These are phyloP conservation scores for Ogataea trehalophila DNA, from an alignment of 805 yeast genomes.

Conservation along the genomic window DNA sequence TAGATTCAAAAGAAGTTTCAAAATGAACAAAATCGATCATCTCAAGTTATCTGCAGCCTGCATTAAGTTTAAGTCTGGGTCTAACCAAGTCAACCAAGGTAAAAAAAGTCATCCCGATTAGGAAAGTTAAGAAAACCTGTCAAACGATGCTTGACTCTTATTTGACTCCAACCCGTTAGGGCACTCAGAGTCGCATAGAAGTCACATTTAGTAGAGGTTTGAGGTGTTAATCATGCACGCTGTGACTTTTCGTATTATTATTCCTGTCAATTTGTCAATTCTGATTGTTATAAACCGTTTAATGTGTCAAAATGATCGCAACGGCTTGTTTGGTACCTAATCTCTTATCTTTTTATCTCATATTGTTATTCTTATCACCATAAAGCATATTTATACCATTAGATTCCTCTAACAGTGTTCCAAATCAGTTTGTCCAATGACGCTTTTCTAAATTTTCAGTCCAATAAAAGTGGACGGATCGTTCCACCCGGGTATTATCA, in stretches of 20 bases:
- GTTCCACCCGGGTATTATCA: background rate
- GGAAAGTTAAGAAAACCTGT: no score
- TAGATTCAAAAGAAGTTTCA: no score
- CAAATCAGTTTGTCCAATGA: background rate
- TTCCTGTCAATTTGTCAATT: background rate
- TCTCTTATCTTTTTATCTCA: background rate
- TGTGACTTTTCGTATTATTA: background rate
- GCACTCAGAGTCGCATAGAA: no score
- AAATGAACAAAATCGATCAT: no score
- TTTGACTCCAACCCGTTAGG: no score
- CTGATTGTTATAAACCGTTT: background rate
- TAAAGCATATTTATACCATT: background rate
- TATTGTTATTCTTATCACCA: background rate
- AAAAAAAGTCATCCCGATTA: no score
- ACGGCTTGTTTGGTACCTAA: background rate
- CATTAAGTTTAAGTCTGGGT: no score
- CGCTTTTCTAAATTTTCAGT: background rate
- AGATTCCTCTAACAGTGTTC: no score
- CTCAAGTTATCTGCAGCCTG: no score
- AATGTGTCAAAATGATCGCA: background rate
- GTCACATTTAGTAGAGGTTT: background rate
- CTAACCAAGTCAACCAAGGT: no score
- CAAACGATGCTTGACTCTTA: no score
- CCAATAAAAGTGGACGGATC: background rate
- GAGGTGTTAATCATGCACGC: background rate